These are phyloP conservation scores for Phytophthora litchii DNA, from an alignment of 352 stramenopile species.

Conservation along the genomic window DNA sequence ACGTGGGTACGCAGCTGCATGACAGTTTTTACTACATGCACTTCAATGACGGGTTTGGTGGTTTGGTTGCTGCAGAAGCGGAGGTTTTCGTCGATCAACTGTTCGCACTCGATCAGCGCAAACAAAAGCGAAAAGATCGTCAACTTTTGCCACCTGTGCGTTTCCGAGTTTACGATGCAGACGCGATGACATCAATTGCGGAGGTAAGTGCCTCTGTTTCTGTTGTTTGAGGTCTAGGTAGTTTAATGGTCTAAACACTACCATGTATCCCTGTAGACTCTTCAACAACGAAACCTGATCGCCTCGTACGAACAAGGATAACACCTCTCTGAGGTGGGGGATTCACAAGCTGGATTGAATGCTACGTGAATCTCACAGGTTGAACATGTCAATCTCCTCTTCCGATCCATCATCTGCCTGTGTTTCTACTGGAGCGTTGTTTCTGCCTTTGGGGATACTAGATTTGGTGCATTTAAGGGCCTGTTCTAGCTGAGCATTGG, in stretches of 20 bases:
- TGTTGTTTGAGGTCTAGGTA: background rate
- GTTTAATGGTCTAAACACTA: background rate
- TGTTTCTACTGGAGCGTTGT: constrained; percentile 4
- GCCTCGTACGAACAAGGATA: constrained; percentile 33
- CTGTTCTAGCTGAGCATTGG: constrained; percentile 20
- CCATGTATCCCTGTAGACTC: constrained; percentile 20
- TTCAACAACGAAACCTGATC: constrained; percentile 43
- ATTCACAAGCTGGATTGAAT: constrained; percentile 1
- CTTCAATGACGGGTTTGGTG: constrained; percentile 6
- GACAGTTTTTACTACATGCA: background rate
- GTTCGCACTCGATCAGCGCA: constrained; percentile 29
- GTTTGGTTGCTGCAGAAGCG: constrained; percentile 38
- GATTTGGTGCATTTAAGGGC: constrained; percentile 12
- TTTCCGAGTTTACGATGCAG: constrained; percentile 47
- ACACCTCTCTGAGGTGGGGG: constrained; percentile 9
- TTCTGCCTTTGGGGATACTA: constrained; percentile 3
- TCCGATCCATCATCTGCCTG: constrained; percentile 13
- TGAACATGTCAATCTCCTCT: constrained; percentile 70
- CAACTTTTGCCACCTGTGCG: constrained; percentile 24
- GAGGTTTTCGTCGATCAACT: constrained; percentile 58
- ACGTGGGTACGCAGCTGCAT: constrained; percentile 48
- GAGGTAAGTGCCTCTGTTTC: constrained; percentile 48
- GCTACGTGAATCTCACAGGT: constrained; percentile 27
- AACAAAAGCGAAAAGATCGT: constrained; percentile 19
- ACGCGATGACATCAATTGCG: constrained; percentile 46